phyloP scores from a whole-genome alignment of 1,284 basidiomycete species.

The Vanrija sp. region DNA sequence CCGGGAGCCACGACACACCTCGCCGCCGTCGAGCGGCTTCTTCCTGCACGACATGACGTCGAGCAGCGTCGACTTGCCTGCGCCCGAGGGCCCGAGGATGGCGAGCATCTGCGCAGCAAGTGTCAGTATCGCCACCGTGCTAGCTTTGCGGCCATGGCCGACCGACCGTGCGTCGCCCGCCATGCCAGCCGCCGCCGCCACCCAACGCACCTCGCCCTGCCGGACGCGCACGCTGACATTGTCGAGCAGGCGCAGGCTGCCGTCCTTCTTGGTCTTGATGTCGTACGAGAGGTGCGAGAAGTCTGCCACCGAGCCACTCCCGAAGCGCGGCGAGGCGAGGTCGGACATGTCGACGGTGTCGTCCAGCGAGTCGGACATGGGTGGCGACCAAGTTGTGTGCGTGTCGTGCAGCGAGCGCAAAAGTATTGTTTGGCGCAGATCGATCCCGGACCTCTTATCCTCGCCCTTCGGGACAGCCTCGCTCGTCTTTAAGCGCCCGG shows the following conservation, averaged over 20 bases:
- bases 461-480: too few relatives aligned
- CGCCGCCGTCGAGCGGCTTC: constrained; percentile 13
- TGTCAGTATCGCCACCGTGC: not conserved
- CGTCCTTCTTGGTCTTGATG: constrained; percentile 17
- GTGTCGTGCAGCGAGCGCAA: too few relatives aligned
- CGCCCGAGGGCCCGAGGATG: constrained; percentile 15
- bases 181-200: not conserved
- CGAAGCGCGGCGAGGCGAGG: not conserved
- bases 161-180: not conserved
- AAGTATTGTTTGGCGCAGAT: too few relatives aligned
- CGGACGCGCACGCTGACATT: constrained; percentile 12
- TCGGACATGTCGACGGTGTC: not conserved
- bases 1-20: constrained; percentile 1
- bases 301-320: not conserved
- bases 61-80: constrained; percentile 48
- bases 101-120: constrained; percentile 12
- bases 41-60: constrained; percentile 44
- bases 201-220: constrained; percentile 7
- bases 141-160: too few relatives aligned
- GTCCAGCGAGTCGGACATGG: too few relatives aligned
- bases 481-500: too few relatives aligned
- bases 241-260: constrained; percentile 8
- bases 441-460: too few relatives aligned
- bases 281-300: constrained; percentile 14
- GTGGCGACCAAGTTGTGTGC: too few relatives aligned